Conservation (phyloP, 2,329 filamentous ascomycete genomes). For the Xylariaceae sp. region DNA sequence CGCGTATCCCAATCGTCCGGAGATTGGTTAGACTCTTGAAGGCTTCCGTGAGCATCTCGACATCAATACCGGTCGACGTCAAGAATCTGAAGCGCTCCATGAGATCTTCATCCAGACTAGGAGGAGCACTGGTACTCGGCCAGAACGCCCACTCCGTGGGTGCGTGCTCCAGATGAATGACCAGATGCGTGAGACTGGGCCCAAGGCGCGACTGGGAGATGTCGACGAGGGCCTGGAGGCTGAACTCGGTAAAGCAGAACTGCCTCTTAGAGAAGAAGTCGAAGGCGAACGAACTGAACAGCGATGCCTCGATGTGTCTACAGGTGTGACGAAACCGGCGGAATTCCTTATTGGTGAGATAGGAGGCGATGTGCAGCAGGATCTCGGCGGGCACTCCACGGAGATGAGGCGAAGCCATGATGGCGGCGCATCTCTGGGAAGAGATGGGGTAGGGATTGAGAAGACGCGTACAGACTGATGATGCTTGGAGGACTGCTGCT, state of each 20-base stretch:
- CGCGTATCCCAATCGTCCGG: slow-evolving; percentile 49
- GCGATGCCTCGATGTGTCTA: slow-evolving; percentile 42
- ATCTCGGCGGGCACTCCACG: slow-evolving; percentile 49
- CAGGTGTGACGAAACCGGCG: slow-evolving; percentile 47
- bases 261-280: slow-evolving; percentile 61
- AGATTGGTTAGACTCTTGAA: slow-evolving; percentile 48
- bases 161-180: slow-evolving; percentile 38
- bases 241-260: slow-evolving; percentile 54
- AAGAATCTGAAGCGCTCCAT: too few relatives aligned
- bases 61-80: slow-evolving; percentile 37
- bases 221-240: slow-evolving; percentile 38
- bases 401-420: slow-evolving; percentile 6
- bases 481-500: too few relatives aligned
- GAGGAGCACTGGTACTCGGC: neutral
- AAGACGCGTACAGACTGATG: too few relatives aligned
- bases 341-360: slow-evolving; percentile 49
- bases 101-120: neutral
- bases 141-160: neutral
- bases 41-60: slow-evolving; percentile 48
- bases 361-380: slow-evolving; percentile 44
- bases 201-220: slow-evolving; percentile 40
- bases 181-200: slow-evolving; percentile 34
- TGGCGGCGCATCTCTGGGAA: too few relatives aligned
- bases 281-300: slow-evolving; percentile 48
- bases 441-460: too few relatives aligned